Percentiles rank a stretch among this genome's conserved stretches.
Conservation (phyloP, 2,329 filamentous ascomycete species). For the Phyllosticta citrichinensis region DNA sequence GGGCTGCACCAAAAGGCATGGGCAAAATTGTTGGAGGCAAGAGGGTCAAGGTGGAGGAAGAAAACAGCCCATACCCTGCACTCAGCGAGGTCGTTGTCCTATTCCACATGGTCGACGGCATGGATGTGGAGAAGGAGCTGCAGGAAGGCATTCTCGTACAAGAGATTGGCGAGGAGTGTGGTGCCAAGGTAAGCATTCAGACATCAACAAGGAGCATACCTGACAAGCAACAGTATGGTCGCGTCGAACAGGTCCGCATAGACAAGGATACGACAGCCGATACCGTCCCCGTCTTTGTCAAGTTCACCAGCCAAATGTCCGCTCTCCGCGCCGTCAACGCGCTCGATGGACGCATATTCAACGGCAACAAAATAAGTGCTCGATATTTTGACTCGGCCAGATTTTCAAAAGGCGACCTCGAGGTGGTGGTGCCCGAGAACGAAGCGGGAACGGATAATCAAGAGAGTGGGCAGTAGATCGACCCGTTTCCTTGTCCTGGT, state of each 20-base stretch:
- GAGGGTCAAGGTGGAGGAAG: conserved; percentile 36
- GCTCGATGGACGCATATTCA: conserved; percentile 77
- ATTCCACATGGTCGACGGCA: conserved; percentile 73
- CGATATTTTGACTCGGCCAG: conserved; percentile 72
- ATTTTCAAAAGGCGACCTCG: conserved; percentile 43
- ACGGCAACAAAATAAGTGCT: conserved; percentile 73
- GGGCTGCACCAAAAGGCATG: conserved; percentile 54
- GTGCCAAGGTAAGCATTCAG: conserved; percentile 52
- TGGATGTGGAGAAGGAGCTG: conserved; percentile 73
- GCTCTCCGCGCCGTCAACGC: conserved; percentile 87
- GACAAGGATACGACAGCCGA: conserved; percentile 45
- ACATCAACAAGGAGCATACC: conserved; percentile 6
- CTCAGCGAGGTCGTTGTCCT: conserved; percentile 80
- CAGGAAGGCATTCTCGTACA: conserved; percentile 60
- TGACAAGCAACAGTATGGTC: conserved; percentile 54
- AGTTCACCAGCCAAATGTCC: conserved; percentile 78
- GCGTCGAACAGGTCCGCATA: conserved; percentile 70
- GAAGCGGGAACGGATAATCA: not conserved
- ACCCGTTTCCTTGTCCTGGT: not conserved
- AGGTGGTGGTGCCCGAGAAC: not conserved
- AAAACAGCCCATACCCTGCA: conserved; percentile 28
- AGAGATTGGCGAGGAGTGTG: conserved; percentile 92
- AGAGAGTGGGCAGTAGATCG: not conserved
- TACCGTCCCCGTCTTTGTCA: conserved; percentile 69
- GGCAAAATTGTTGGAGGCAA: conserved; percentile 75